Conservation (phyloP, 805 yeast species). For the Yamadazyma insecticola region DNA sequence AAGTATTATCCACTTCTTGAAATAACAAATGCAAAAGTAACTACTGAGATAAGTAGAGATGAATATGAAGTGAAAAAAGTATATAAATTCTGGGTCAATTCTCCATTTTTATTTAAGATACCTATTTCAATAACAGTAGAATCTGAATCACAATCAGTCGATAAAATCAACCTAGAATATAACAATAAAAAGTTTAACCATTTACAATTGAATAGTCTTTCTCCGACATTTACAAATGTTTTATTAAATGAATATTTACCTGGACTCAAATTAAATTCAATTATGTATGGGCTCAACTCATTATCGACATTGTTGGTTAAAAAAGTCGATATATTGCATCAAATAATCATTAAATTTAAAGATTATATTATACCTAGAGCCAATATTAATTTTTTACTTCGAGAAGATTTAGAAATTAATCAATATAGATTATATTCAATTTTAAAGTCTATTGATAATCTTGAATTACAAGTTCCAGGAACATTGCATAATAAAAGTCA, state of each 20-base stretch:
- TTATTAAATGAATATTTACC: conserved; percentile 22
- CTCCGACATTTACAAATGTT: conserved; percentile 16
- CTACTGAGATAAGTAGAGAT: no score
- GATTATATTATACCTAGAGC: conserved; percentile 13
- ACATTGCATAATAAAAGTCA: conserved; percentile 3
- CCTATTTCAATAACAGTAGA: conserved; percentile 13
- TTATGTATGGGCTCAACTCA: conserved; percentile 28
- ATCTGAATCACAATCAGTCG: conserved; percentile 3
- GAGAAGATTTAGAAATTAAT: conserved; percentile 11
- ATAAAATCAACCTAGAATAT: neutral
- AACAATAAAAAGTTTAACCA: neutral
- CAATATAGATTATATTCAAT: conserved; percentile 13
- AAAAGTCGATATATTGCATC: conserved; percentile 17
- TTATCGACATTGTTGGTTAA: conserved; percentile 21
- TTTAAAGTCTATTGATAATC: conserved; percentile 16
- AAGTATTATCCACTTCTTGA: conserved; percentile 12
- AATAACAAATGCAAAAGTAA: neutral
- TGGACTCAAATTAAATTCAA: conserved; percentile 20
- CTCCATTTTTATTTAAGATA: conserved; percentile 16
- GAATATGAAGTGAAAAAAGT: no score
- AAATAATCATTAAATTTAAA: conserved; percentile 16
- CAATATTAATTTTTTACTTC: conserved; percentile 1
- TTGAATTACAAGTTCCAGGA: conserved; percentile 13
- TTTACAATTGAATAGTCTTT: conserved; percentile 9
- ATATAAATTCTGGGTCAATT: conserved; percentile 1